These are phyloP conservation scores for Kodamaea jinghongensis DNA, from an alignment of 805 yeast genomes.

Conservation along the genomic window DNA sequence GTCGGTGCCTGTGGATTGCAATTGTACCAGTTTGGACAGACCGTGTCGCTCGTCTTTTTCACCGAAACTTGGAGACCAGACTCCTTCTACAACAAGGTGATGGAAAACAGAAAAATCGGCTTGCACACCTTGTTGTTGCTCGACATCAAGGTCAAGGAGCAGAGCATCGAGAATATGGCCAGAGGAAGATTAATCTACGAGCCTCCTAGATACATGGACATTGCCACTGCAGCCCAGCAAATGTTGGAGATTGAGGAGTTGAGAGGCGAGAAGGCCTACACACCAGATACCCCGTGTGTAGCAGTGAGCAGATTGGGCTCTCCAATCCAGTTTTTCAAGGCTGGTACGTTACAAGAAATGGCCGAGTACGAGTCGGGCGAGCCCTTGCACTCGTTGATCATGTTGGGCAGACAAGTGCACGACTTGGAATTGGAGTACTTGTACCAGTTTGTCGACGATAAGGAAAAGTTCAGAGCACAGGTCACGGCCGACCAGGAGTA, in stretches of 20 bases:
- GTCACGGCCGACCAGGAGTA: conserved; percentile 55
- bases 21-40: conserved; percentile 92
- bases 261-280: conserved; percentile 75
- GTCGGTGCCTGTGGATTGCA: conserved; percentile 98
- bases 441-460: conserved; percentile 68
- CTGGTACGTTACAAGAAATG: conserved; percentile 78
- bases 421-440: conserved; percentile 88
- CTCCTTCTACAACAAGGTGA: conserved; percentile 82
- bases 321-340: conserved; percentile 75
- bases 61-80: conserved; percentile 97
- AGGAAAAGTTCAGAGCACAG: conserved; percentile 45
- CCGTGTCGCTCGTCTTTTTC: conserved; percentile 94
- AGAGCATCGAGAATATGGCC: conserved; percentile 90
- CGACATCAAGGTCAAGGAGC: conserved; percentile 96
- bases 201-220: conserved; percentile 96
- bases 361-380: conserved; percentile 87
- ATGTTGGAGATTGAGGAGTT: conserved; percentile 81
- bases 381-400: conserved; percentile 88
- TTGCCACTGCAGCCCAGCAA: conserved; percentile 85
- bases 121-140: conserved; percentile 84
- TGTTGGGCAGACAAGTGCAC: conserved; percentile 91
- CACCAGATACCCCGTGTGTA: conserved; percentile 86
- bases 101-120: conserved; percentile 89
- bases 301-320: conserved; percentile 92
- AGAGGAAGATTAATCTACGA: conserved; percentile 89